Conservation (phyloP, 2,329 filamentous ascomycete species). For the Xylaria sp. region DNA sequence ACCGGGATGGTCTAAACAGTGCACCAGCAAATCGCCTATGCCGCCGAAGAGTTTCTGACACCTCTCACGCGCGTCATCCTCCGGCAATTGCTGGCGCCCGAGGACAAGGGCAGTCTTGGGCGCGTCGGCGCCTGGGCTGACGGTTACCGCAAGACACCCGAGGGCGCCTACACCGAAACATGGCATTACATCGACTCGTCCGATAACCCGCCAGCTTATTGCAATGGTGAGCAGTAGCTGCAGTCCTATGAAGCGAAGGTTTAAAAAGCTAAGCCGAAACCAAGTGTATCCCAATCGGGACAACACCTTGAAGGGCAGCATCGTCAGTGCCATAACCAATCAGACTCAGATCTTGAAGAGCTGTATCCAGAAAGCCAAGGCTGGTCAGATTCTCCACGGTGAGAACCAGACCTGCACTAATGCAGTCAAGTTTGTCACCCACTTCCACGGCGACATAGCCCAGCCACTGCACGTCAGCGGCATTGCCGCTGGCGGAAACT, state of each 20-base stretch:
- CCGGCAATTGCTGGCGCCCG: constrained; percentile 50
- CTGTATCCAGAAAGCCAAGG: constrained; percentile 37
- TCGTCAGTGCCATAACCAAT: constrained; percentile 45
- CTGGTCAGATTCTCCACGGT: constrained; percentile 36
- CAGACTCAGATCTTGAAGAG: constrained; percentile 42
- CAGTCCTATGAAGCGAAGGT: neutral
- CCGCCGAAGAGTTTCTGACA: constrained; percentile 41
- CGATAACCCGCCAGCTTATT: constrained; percentile 53
- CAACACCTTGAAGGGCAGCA: constrained; percentile 51
- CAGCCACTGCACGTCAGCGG: constrained; percentile 57
- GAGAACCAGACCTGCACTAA: constrained; percentile 36
- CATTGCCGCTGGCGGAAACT: constrained; percentile 59
- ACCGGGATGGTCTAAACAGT: constrained; percentile 27
- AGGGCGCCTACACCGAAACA: constrained; percentile 51
- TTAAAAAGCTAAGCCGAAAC: constrained; percentile 4
- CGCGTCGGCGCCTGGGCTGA: constrained; percentile 56
- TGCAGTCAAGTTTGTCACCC: constrained; percentile 50
- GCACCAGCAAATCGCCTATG: constrained; percentile 42
- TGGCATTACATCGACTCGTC: constrained; percentile 58
- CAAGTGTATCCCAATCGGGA: constrained; percentile 52
- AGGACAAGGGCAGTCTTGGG: constrained; percentile 50
- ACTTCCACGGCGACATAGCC: constrained; percentile 61
- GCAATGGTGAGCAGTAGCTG: constrained; percentile 41
- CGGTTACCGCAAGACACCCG: constrained; percentile 50
- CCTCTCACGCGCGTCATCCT: constrained; percentile 43